These are phyloP conservation scores for Puccinia novopanici DNA, from an alignment of 1,284 basidiomycete genomes.

Conservation along the genomic window DNA sequence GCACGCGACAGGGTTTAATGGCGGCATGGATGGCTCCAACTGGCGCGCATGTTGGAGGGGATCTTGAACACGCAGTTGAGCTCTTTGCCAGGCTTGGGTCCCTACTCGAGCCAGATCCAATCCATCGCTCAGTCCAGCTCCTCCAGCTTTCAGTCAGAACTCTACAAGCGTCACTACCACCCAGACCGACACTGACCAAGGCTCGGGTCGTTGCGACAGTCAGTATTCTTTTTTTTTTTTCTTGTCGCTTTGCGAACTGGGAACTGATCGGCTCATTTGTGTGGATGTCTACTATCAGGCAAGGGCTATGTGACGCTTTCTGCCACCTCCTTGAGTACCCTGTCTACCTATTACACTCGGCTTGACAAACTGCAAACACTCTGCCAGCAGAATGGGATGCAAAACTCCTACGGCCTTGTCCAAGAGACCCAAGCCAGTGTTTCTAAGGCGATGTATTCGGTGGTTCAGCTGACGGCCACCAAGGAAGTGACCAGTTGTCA, in stretches of 20 bases:
- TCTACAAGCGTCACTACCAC: conserved; percentile 1
- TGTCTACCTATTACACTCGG: conserved; percentile 23
- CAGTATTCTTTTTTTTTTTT: not conserved
- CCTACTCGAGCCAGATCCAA: conserved; percentile 28
- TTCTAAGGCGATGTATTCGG: conserved; percentile 42
- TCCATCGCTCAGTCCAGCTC: conserved; percentile 29
- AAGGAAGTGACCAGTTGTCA: conserved; percentile 39
- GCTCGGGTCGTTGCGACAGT: conserved; percentile 29
- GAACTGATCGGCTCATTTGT: too few relatives aligned
- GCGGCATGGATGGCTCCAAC: not conserved
- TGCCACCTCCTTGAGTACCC: conserved; percentile 42
- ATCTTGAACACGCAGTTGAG: conserved; percentile 16
- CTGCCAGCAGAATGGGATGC: conserved; percentile 24
- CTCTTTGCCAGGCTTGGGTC: conserved; percentile 9
- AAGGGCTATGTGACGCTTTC: conserved; percentile 41
- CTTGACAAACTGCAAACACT: conserved; percentile 33
- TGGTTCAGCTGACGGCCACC: conserved; percentile 36
- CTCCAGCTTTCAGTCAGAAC: conserved; percentile 16
- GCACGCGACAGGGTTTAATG: not conserved
- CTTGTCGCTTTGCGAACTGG: too few relatives aligned
- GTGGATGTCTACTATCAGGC: conserved; percentile 8
- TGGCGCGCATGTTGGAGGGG: conserved; percentile 18
- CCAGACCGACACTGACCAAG: conserved; percentile 27
- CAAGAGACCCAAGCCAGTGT: conserved; percentile 34
- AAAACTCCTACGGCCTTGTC: conserved; percentile 32